Evolutionary conservation across 768 basidiomycete genomes (phyloP).

Genomic region (Mycena olivaceomarginata): DNA sequence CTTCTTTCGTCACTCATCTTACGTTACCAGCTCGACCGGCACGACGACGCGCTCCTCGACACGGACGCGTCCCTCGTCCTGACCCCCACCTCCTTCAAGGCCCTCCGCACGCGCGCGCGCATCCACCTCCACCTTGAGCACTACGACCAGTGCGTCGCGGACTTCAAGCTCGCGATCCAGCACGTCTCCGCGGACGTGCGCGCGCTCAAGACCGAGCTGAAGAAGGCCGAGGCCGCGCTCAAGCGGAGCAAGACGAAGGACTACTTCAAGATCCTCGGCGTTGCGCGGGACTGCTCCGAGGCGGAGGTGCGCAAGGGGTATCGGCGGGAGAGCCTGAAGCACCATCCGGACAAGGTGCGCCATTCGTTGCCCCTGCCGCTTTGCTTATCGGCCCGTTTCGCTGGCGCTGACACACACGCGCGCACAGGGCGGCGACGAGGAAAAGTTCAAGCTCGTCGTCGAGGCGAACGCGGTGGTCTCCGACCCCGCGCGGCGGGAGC

Average conservation of each 20-base stretch:
- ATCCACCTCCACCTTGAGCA: slow-evolving; percentile 85
- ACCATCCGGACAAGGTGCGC: slow-evolving; percentile 89
- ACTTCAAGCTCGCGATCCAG: slow-evolving; percentile 89
- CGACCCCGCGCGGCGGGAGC: slow-evolving; percentile 80
- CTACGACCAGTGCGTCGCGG: slow-evolving; percentile 81
- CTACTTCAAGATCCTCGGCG: slow-evolving; percentile 87
- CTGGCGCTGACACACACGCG: slow-evolving; percentile 18
- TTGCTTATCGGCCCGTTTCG: background rate
- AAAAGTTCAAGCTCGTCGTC: slow-evolving; percentile 94
- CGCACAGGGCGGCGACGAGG: slow-evolving; percentile 91
- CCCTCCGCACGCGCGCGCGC: slow-evolving; percentile 89
- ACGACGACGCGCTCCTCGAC: slow-evolving; percentile 83
- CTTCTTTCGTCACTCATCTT: background rate
- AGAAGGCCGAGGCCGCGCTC: slow-evolving; percentile 87
- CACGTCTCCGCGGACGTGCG: slow-evolving; percentile 80
- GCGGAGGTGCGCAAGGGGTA: slow-evolving; percentile 94
- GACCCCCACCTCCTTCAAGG: slow-evolving; percentile 85
- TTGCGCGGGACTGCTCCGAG: slow-evolving; percentile 78
- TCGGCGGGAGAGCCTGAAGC: slow-evolving; percentile 88
- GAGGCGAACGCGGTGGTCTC: slow-evolving; percentile 91
- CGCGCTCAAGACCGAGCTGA: slow-evolving; percentile 78
- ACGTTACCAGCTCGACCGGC: slow-evolving; percentile 70
- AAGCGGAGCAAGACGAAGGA: slow-evolving; percentile 95
- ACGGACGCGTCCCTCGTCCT: slow-evolving; percentile 81
- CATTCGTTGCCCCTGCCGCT: too few species aligned